Base-by-base conservation (phyloP, 345 rosid genomes). In the Populus euphratica region DNA sequence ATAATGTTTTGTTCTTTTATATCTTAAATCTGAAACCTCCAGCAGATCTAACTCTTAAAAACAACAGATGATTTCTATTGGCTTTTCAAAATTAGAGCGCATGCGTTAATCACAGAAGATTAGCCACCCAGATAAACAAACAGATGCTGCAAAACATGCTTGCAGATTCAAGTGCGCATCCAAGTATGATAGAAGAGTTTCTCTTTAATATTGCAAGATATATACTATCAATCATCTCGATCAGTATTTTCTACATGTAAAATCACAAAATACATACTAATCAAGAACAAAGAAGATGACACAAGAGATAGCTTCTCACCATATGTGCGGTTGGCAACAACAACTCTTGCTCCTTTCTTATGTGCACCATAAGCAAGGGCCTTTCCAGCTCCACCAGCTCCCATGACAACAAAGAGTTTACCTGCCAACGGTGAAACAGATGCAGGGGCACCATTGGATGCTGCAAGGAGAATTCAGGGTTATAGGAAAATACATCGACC, bases 361-460 rank as follows among this genome's bases (percentile, higher is more conserved):
- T 88, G 77, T 59, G 80, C 91, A 79, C 89, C 89, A 73, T 86
- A 88, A 72, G 94, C 89, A 76, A 90, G 88, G 50, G 90, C 94
- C 77, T 88, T 88, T 49, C 91, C 93, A 56, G 91, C 89, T 50
- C 90, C 93, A 76, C 93, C 91, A 41, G 91, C 93, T 75, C 93
- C 94, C 75, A 90, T 78, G 65, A 88, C 87, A 27, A 88, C 90
- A 81, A 90, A 87, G 16, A 87, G 82, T 71, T 85, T 87, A 68
- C 93, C 93, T 33, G 88, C 91, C 77, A 90, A 82, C 61, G 90
- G 93, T 11, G 89, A 90, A 69, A 31, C 77, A 8, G 85, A 63
- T 33, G 76, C 73, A 69, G 77, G 23, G 59, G 62, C 23, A 69
- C 86, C 87, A 69, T 82, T 84, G 73, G 89, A 74, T 82, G 64